Conservation (phyloP, 2,329 filamentous ascomycete species). For the Monosporascus sp. region DNA sequence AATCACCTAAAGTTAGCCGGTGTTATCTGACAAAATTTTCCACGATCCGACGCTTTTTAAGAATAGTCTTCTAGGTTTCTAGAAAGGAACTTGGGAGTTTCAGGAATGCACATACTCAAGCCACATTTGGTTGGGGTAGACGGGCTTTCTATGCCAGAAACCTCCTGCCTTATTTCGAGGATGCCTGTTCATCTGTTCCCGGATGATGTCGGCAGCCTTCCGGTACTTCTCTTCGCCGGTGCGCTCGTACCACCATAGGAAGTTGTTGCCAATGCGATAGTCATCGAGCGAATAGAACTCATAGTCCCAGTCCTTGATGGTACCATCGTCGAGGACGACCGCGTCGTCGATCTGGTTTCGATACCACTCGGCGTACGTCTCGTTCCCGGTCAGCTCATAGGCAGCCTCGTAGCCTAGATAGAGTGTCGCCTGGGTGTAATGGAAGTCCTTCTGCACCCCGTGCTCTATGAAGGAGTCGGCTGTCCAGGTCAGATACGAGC, state of each 20-base stretch:
- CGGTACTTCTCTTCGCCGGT: conserved; percentile 41
- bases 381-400: conserved; percentile 34
- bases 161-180: conserved; percentile 42
- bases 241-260: conserved; percentile 39
- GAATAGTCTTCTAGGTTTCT: neutral
- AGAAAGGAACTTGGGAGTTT: neutral
- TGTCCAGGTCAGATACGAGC: conserved; percentile 28
- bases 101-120: conserved; percentile 27
- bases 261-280: conserved; percentile 42
- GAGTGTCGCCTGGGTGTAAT: conserved; percentile 37
- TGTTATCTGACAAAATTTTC: no score
- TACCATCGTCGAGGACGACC: conserved; percentile 38
- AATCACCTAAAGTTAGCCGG: no score
- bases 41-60: no score
- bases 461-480: conserved; percentile 36
- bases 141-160: conserved; percentile 45
- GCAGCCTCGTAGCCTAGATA: conserved; percentile 38
- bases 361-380: conserved; percentile 35
- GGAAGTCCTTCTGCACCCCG: conserved; percentile 29
- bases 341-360: conserved; percentile 35
- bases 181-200: conserved; percentile 38
- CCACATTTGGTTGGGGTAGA: conserved; percentile 34
- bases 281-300: conserved; percentile 43
- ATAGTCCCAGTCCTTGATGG: conserved; percentile 37
- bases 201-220: conserved; percentile 37